Base-by-base conservation (phyloP, 768 basidiomycete genomes). In the Hericium erinaceus region DNA sequence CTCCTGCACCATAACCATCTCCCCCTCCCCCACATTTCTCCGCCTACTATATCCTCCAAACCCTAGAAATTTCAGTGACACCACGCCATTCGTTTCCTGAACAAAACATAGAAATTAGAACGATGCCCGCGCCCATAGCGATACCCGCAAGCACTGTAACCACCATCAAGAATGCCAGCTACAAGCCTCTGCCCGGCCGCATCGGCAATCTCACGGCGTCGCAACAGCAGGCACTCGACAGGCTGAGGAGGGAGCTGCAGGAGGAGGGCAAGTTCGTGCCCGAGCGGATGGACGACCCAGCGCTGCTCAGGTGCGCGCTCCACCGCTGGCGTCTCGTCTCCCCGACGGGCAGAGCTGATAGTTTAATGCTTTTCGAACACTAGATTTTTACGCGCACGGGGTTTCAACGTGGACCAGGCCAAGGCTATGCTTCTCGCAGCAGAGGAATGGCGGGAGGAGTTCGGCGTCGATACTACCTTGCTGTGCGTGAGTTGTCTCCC, bases 371-470 rank as follows among this genome's bases (percentile, higher is more conserved):
- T 59, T 49, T 40, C 11, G 12, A 13, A 37, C 13, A 15, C 13
- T 60, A 92, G 94, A 66, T 99, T 95, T 75, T 74, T 98, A 59
- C 81, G 95, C 38, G 97, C 95, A 4, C 80, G 97, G 62, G 94
- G 89, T 72, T 99, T 98, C 62, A 93, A 98, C 73, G 69, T 95
- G 9, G 69, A 68, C 48, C 84, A 83, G 69, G 80, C 93, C 9
- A 95, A 92, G 75, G 72, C 74, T 63, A 99, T 98, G 95, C 73
- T 95, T 62, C 66, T 85, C 57, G 73, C 76, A 40, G 83, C 82
- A 55, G 93, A 98, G 70, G 73, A 93, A 64, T 99, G 95, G 95
- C 80, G 95, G 69, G 85, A 82, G 68, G 84, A 89, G 1, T 92
- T 88, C 67, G 83, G 82, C 37, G 85, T 91, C 28, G 87, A 92